Evolutionary conservation across 768 basidiomycete species (phyloP).

Genomic region (Lactarius vividus): DNA sequence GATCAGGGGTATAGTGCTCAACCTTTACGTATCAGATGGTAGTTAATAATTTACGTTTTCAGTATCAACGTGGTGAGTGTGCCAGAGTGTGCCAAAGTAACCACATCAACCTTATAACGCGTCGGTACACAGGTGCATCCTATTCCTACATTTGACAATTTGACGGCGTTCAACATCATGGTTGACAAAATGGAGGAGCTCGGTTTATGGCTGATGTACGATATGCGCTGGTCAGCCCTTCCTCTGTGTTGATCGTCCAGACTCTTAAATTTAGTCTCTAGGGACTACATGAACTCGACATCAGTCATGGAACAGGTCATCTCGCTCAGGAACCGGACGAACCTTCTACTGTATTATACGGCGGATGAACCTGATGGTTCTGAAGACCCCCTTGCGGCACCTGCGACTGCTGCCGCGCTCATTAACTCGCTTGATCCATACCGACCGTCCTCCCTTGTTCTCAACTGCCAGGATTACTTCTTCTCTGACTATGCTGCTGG

Average conservation of each 20-base stretch:
- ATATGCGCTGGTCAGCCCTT: conserved; percentile 60
- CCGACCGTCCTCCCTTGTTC: conserved; percentile 54
- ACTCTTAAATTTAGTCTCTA: conserved; percentile 11
- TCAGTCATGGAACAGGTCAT: conserved; percentile 68
- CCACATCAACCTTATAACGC: neutral
- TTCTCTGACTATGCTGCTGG: conserved; percentile 60
- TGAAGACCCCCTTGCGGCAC: conserved; percentile 60
- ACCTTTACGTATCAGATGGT: conserved; percentile 14
- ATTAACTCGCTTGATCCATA: conserved; percentile 54
- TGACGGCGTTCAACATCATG: conserved; percentile 54
- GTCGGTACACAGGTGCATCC: conserved; percentile 54
- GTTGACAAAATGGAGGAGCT: conserved; percentile 71
- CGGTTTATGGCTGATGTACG: conserved; percentile 74
- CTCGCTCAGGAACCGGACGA: conserved; percentile 60
- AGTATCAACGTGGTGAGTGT: conserved; percentile 42
- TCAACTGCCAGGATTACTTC: conserved; percentile 60
- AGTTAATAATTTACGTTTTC: conserved; percentile 21
- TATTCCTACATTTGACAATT: conserved; percentile 60
- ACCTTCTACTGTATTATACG: conserved; percentile 72
- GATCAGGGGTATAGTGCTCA: conserved; percentile 45
- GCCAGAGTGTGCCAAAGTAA: neutral
- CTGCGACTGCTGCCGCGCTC: conserved; percentile 43
- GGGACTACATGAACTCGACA: conserved; percentile 63
- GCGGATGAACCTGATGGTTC: conserved; percentile 74
- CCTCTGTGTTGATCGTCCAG: neutral